Conservation (phyloP, 371 early-diverging fungal genomes). For the Nematocida homosporus region DNA sequence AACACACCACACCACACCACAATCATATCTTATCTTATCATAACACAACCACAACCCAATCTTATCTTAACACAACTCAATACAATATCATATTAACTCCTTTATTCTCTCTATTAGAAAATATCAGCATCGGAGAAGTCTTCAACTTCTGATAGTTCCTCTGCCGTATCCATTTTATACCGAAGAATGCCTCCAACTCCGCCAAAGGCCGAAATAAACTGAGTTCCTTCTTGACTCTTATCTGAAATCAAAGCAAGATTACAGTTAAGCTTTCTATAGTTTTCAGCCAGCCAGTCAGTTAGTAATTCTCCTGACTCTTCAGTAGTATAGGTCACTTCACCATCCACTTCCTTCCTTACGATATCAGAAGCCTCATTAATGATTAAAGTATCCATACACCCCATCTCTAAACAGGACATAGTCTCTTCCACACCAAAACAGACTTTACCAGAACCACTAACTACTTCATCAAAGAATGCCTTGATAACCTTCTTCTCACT, state of each 20-base stretch:
- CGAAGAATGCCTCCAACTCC: slow-evolving; percentile 95
- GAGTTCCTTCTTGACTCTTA: slow-evolving; percentile 90
- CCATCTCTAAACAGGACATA: slow-evolving; percentile 84
- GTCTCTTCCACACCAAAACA: slow-evolving; percentile 94
- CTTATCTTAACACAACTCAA: background rate
- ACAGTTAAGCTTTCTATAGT: slow-evolving; percentile 91
- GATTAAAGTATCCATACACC: slow-evolving; percentile 90
- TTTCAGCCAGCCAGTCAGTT: slow-evolving; percentile 95
- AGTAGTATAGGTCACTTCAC: slow-evolving; percentile 73
- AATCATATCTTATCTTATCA: too few relatives aligned
- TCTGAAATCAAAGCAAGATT: slow-evolving; percentile 89
- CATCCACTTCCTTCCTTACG: slow-evolving; percentile 68
- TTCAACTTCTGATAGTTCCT: slow-evolving; percentile 55
- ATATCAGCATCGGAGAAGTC: slow-evolving; percentile 57
- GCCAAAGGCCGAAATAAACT: slow-evolving; percentile 97
- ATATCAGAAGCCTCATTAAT: slow-evolving; percentile 82
- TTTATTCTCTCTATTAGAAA: slow-evolving; percentile 29
- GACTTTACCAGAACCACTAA: slow-evolving; percentile 87
- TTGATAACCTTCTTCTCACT: slow-evolving; percentile 94
- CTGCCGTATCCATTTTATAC: slow-evolving; percentile 77
- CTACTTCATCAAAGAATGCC: slow-evolving; percentile 91
- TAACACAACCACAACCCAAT: too few relatives aligned
- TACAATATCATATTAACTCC: background rate
- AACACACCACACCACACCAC: background rate
- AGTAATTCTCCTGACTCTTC: slow-evolving; percentile 74